Evolutionary conservation across 139 green algal species (phyloP).

Genomic region (Chara braunii): DNA sequence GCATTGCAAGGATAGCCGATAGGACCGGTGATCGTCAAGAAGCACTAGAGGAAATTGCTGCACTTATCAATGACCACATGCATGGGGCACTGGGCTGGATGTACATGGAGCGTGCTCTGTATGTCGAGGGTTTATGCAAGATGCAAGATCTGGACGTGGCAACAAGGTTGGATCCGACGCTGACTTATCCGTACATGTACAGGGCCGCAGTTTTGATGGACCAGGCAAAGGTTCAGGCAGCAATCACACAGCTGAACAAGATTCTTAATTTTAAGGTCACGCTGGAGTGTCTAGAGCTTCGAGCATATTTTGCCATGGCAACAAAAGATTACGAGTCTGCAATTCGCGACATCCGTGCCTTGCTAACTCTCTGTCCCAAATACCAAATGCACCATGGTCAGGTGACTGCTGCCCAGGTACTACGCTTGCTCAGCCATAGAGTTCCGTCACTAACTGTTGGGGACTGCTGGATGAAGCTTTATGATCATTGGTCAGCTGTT

Average conservation of each 20-base stretch:
- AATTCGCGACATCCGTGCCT: not conserved
- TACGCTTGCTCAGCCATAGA: not conserved
- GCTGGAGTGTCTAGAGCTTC: not conserved
- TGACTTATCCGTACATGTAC: constrained; percentile 8
- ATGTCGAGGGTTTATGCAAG: not conserved
- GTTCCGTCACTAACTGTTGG: not conserved
- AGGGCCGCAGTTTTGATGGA: not conserved
- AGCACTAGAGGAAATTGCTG: not conserved
- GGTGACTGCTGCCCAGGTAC: not conserved
- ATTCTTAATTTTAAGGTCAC: not conserved
- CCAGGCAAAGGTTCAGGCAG: not conserved
- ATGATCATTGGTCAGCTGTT: not conserved
- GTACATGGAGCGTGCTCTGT: not conserved
- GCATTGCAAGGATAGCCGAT: not conserved
- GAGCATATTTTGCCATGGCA: not conserved
- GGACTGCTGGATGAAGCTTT: constrained; percentile 6
- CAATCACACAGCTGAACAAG: not conserved
- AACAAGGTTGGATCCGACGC: not conserved
- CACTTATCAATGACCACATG: not conserved
- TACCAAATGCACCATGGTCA: not conserved
- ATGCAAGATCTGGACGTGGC: not conserved
- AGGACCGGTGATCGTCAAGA: not conserved
- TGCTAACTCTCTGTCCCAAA: constrained; percentile 1
- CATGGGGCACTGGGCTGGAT: not conserved
- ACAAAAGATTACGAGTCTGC: not conserved